Percentiles rank a stretch among this genome's conserved stretches.
These are phyloP conservation scores for Goffeauzyma gilvescens DNA, from an alignment of 768 basidiomycete genomes.

Conservation along the genomic window DNA sequence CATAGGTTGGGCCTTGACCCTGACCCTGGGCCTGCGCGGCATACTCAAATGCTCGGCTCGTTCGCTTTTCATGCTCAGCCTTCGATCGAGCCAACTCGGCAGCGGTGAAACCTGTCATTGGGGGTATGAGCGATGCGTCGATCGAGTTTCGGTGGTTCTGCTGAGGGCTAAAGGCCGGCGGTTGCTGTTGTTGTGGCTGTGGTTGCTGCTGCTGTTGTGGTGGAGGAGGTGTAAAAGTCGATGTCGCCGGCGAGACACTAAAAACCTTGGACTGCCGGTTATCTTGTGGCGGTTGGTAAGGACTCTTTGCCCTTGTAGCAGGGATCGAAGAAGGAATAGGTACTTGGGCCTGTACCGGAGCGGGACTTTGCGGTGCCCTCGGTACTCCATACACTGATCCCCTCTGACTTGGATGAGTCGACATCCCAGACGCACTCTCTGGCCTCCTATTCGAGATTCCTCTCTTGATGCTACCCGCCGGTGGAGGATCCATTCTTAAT, in stretches of 20 bases:
- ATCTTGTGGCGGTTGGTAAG: too few species aligned
- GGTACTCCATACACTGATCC: slow-evolving; percentile 13
- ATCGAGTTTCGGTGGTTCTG: slow-evolving; percentile 7
- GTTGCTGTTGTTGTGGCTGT: neutral
- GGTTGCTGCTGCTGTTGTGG: neutral
- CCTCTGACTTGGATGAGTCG: slow-evolving; percentile 14
- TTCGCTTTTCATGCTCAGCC: slow-evolving; percentile 34
- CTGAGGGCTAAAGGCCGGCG: slow-evolving; percentile 5
- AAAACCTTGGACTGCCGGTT: slow-evolving; percentile 16
- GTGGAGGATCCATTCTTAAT: slow-evolving; percentile 29
- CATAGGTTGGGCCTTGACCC: slow-evolving; percentile 51
- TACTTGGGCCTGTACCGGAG: too few species aligned
- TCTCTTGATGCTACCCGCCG: slow-evolving; percentile 22
- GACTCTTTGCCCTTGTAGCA: too few species aligned
- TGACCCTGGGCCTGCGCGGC: slow-evolving; percentile 39
- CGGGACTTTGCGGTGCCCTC: slow-evolving; percentile 17
- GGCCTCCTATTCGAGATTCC: slow-evolving; percentile 25
- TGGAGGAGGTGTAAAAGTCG: neutral
- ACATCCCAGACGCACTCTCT: slow-evolving; percentile 23
- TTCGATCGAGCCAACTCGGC: slow-evolving; percentile 28
- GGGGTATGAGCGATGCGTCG: slow-evolving; percentile 25
- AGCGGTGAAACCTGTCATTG: slow-evolving; percentile 28
- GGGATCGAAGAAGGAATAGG: too few species aligned
- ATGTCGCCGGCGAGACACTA: neutral
- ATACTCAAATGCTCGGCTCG: slow-evolving; percentile 7